Evolutionary conservation across 495 filamentous ascomycete species (phyloP), one percentile per base, ranked within the genome.

Genomic region (Pyronema domesticum): DNA sequence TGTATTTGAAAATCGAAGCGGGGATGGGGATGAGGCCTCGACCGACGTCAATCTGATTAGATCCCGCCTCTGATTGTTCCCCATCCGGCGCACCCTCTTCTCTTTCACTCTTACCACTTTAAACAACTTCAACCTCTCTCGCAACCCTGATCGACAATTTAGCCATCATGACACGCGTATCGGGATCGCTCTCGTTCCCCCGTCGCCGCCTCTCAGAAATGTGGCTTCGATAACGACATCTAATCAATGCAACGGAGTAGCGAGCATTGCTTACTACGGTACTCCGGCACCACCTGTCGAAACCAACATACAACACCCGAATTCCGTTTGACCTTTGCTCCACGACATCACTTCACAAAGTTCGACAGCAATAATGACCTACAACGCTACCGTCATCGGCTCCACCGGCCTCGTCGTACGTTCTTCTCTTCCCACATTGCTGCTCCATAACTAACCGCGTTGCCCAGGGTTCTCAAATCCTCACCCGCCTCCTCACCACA

Each of bases 381-480:
- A 18, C 37, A 40, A 40, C 18, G 37, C 43, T 3, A 34, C 62
- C 9, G 56, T 65, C 7, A 46, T 58, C 37, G 61, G 62, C 8
- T 33, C 52, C 48, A 65, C 62, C 15, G 61, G 61, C 8, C 55
- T 65, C 15, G 62, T 65, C 30, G 62, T 65, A 51, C 34, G 34
- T 34, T 6, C 34, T 42, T 9, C 18, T 37, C 15, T 14, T 18
- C 34, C 18, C 18, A 6, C 15, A 1, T 19, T 46, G 2, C 43
- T 3, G 10, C 42, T 8, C 15, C 11, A 1, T 6, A 9, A 14
- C 55, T 49, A n/a, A 42, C 11, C 9, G 17, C 42, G 55, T 7
- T 8, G 17, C 43, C 30, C 35, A 65, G 62, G 80, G 79, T 53
- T 71, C 69, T 40, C 65, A 76, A 56, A 79, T 81, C 61, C 71